phyloP scores from a whole-genome alignment of 768 basidiomycete genomes.

The Trametes gibbosa region DNA sequence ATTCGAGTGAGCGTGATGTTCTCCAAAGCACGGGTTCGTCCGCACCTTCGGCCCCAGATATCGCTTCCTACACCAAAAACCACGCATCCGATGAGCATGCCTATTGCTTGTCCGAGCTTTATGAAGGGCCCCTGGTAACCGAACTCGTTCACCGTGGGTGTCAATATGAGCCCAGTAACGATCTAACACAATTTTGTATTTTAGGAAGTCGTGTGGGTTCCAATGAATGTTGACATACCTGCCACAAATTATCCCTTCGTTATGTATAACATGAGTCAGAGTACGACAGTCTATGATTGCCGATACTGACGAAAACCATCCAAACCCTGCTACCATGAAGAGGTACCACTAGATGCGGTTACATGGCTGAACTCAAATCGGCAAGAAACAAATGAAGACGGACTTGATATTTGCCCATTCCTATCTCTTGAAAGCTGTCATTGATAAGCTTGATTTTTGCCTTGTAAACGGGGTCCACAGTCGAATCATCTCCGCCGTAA shows the following conservation, averaged over 20 bases:
- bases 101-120: constrained; percentile 71
- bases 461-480: not conserved
- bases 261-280: not conserved
- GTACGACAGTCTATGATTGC: not conserved
- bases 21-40: too few relatives aligned
- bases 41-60: constrained; percentile 65
- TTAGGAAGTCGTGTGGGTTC: not conserved
- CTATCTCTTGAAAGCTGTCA: constrained; percentile 46
- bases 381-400: not conserved
- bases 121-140: constrained; percentile 56
- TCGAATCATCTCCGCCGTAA: not conserved
- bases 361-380: not conserved
- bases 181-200: constrained; percentile 36
- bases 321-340: constrained; percentile 66
- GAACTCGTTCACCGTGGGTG: constrained; percentile 66
- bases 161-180: constrained; percentile 65
- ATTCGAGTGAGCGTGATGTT: not conserved
- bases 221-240: constrained; percentile 38
- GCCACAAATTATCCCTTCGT: constrained; percentile 65
- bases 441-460: constrained; percentile 33
- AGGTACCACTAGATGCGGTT: constrained; percentile 45
- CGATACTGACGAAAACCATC: constrained; percentile 62
- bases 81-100: constrained; percentile 64
- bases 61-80: constrained; percentile 71
- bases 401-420: constrained; percentile 54